Percentiles rank a stretch among this genome's conserved stretches.
Evolutionary conservation across 1,284 basidiomycete genomes (phyloP).

Genomic region (Apiotrichum siamense): DNA sequence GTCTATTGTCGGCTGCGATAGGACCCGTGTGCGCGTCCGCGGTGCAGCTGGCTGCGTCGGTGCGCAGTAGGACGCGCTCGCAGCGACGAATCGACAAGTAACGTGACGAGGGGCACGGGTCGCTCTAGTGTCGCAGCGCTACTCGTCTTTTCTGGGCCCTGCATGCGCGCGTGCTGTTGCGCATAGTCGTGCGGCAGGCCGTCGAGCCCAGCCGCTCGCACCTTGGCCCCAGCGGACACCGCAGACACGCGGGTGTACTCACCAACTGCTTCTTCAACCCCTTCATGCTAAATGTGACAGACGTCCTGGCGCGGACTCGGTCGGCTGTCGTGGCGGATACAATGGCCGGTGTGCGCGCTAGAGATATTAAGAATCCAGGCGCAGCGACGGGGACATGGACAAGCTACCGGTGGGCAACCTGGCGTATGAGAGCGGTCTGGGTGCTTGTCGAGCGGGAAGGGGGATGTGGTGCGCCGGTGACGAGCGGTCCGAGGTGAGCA

Average conservation of each 20-base stretch:
- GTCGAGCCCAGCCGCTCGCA: no score
- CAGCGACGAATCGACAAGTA: not conserved
- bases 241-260: conserved; percentile 21
- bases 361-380: not conserved
- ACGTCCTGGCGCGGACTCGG: not conserved
- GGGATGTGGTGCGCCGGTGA: no score
- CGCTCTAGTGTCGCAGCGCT: not conserved
- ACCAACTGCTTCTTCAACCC: conserved; percentile 83
- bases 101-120: not conserved
- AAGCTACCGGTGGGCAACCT: not conserved
- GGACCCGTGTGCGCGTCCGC: no score
- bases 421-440: no score
- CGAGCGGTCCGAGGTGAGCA: no score
- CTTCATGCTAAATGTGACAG: conserved; percentile 58
- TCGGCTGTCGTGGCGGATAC: conserved; percentile 3
- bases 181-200: no score
- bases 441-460: no score
- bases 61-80: not conserved
- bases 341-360: not conserved
- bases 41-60: no score
- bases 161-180: no score
- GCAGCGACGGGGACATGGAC: not conserved
- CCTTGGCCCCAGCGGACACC: no score
- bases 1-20: not conserved
- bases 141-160: not conserved